Evolutionary conservation across 176 grass and related monocot genomes (phyloP).

Genomic region (Triticum monococcum): DNA sequence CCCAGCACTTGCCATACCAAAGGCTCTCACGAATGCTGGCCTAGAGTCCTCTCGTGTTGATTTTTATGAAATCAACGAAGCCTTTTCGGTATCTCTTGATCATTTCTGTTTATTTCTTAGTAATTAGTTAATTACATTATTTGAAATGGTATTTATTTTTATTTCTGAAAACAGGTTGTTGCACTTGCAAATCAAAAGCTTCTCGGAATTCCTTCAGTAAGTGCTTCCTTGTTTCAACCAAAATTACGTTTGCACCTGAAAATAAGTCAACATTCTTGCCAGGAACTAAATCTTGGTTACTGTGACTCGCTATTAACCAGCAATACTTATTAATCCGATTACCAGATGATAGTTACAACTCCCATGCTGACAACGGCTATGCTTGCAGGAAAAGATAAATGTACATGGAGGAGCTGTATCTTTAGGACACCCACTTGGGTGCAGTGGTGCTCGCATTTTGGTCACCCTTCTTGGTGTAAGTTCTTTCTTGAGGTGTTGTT

Average conservation of each 20-base stretch:
- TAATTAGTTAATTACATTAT: not conserved
- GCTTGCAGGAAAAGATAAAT: constrained; percentile 72
- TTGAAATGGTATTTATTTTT: constrained; percentile 8
- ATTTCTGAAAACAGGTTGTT: constrained; percentile 58
- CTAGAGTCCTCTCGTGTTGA: constrained; percentile 79
- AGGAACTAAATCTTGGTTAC: not conserved
- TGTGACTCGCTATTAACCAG: not conserved
- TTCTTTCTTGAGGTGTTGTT: constrained; percentile 9
- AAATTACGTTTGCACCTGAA: not conserved
- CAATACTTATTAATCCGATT: not conserved
- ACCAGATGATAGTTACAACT: not conserved
- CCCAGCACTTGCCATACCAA: constrained; percentile 89
- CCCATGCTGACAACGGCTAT: not conserved
- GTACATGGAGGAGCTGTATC: constrained; percentile 92
- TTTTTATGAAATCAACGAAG: constrained; percentile 99
- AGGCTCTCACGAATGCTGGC: constrained; percentile 69
- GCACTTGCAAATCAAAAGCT: constrained; percentile 98
- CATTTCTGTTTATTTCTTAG: not conserved
- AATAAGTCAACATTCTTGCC: not conserved
- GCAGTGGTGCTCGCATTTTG: constrained; percentile 87
- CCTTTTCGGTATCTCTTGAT: constrained; percentile 66
- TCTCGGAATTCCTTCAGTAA: constrained; percentile 83
- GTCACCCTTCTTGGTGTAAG: constrained; percentile 86
- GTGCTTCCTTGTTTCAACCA: constrained; percentile 17
- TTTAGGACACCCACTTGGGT: constrained; percentile 89